Conservation (phyloP, 495 filamentous ascomycete species). For the Penicillium taxi region DNA sequence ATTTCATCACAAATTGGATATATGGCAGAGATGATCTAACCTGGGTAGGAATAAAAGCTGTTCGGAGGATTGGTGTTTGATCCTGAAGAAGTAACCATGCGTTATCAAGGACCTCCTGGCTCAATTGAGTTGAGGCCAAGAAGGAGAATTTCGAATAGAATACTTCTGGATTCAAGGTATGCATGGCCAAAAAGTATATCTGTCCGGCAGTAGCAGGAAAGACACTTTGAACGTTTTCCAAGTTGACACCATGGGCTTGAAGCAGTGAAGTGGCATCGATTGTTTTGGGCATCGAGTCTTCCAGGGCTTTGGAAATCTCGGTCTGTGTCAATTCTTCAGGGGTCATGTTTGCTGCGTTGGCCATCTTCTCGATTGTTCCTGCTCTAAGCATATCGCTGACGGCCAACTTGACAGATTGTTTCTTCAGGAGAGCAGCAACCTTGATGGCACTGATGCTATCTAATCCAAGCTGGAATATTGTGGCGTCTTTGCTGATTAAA, state of each 20-base stretch:
- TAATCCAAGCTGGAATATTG: slow-evolving; percentile 77
- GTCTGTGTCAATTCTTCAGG: slow-evolving; percentile 4
- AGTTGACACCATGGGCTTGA: slow-evolving; percentile 14
- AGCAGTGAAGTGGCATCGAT: slow-evolving; percentile 16
- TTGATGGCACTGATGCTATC: slow-evolving; percentile 84
- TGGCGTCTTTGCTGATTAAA: slow-evolving; percentile 54
- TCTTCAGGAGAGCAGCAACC: slow-evolving; percentile 27
- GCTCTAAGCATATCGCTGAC: slow-evolving; percentile 32
- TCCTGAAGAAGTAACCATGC: slow-evolving; percentile 21
- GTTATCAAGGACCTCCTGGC: slow-evolving; percentile 10
- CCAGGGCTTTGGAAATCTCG: slow-evolving; percentile 11
- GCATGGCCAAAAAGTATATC: slow-evolving; percentile 27
- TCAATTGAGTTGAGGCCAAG: slow-evolving; percentile 10
- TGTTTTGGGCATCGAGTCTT: slow-evolving; percentile 6
- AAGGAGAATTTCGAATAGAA: slow-evolving; percentile 30
- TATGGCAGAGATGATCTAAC: slow-evolving; percentile 12
- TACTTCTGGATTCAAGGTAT: slow-evolving; percentile 17
- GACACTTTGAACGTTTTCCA: slow-evolving; percentile 7
- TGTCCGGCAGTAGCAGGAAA: slow-evolving; percentile 29
- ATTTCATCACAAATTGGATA: slow-evolving; percentile 20
- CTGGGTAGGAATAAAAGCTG: slow-evolving; percentile 22
- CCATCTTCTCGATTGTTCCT: slow-evolving; percentile 29
- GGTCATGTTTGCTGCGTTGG: slow-evolving; percentile 9
- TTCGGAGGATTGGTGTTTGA: slow-evolving; percentile 22
- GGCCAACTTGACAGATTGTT: slow-evolving; percentile 20